Conservation (phyloP, 176 grass and related monocot genomes). For the Pontederia paniculata region DNA sequence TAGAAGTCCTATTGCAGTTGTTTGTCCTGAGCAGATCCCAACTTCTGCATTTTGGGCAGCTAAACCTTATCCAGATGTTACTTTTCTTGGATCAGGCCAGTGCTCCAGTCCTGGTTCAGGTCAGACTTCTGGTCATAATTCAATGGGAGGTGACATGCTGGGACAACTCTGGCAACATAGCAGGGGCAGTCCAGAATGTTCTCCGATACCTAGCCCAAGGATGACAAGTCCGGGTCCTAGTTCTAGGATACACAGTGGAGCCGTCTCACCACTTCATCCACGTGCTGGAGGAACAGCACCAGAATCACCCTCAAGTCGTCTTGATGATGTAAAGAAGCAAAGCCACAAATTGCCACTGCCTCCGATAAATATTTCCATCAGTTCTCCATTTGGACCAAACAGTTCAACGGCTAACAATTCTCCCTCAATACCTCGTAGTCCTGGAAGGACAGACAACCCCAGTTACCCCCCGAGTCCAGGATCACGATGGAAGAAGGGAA, state of each 20-base stretch:
- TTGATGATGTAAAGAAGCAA: slow-evolving; percentile 70
- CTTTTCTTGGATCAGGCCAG: slow-evolving; percentile 92
- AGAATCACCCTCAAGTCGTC: slow-evolving; percentile 70
- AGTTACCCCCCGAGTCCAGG: slow-evolving; percentile 78
- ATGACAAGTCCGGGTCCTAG: slow-evolving; percentile 90
- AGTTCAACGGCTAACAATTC: slow-evolving; percentile 55
- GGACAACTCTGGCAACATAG: slow-evolving; percentile 86
- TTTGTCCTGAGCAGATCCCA: slow-evolving; percentile 85
- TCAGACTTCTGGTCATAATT: slow-evolving; percentile 97
- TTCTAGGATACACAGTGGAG: slow-evolving; percentile 90
- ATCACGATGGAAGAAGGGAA: slow-evolving; percentile 98
- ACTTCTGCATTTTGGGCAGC: slow-evolving; percentile 76
- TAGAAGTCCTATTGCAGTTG: slow-evolving; percentile 58
- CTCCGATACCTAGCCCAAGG: slow-evolving; percentile 88
- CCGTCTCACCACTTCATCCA: slow-evolving; percentile 88
- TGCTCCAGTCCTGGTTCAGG: slow-evolving; percentile 97
- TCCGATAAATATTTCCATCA: slow-evolving; percentile 67
- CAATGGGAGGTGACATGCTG: slow-evolving; percentile 91
- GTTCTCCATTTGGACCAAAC: slow-evolving; percentile 52
- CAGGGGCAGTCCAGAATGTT: slow-evolving; percentile 83
- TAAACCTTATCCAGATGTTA: slow-evolving; percentile 55
- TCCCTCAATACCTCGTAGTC: slow-evolving; percentile 65
- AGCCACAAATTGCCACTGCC: slow-evolving; percentile 84
- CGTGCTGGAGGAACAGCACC: slow-evolving; percentile 62
- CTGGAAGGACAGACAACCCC: slow-evolving; percentile 82